Conservation (phyloP, 2,329 filamentous ascomycete species). For the Fusarium tjaetaba region DNA sequence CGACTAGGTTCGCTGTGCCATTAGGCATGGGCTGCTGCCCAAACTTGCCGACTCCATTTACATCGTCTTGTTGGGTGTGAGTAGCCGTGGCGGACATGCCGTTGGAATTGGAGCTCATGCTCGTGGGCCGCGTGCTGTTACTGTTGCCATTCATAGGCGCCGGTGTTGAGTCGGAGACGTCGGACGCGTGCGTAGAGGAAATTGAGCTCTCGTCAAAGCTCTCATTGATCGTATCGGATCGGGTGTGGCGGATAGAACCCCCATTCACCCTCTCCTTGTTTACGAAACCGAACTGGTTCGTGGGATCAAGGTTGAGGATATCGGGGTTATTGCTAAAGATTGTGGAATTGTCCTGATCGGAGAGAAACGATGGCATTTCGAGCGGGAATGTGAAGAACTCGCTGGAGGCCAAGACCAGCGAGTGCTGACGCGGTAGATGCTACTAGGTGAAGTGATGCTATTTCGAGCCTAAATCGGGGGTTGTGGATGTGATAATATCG, state of each 20-base stretch:
- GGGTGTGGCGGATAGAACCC: conserved; percentile 52
- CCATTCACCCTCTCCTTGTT: conserved; percentile 50
- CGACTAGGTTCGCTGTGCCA: conserved; percentile 42
- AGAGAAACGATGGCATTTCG: conserved; percentile 66
- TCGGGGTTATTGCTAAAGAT: conserved; percentile 55
- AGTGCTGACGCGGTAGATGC: conserved; percentile 40
- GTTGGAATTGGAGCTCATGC: conserved; percentile 69
- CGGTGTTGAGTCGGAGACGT: conserved; percentile 58
- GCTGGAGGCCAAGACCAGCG: conserved; percentile 38
- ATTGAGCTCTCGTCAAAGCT: conserved; percentile 66
- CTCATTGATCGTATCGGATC: conserved; percentile 59
- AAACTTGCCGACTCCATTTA: conserved; percentile 27
- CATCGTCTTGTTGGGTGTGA: conserved; percentile 43
- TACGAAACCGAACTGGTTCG: conserved; percentile 50
- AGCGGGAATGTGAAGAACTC: conserved; percentile 42
- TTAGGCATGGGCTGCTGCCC: conserved; percentile 42
- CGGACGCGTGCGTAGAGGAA: conserved; percentile 63
- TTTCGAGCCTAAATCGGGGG: conserved; percentile 28
- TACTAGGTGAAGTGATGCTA: conserved; percentile 40
- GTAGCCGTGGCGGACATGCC: conserved; percentile 56
- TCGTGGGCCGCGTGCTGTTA: conserved; percentile 57
- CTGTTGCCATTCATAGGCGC: conserved; percentile 56
- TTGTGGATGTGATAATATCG: conserved; percentile 14
- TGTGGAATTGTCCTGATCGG: conserved; percentile 56
- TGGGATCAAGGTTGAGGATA: conserved; percentile 56